Conservation (phyloP, 2,329 filamentous ascomycete genomes). For the Colletotrichum phormii region DNA sequence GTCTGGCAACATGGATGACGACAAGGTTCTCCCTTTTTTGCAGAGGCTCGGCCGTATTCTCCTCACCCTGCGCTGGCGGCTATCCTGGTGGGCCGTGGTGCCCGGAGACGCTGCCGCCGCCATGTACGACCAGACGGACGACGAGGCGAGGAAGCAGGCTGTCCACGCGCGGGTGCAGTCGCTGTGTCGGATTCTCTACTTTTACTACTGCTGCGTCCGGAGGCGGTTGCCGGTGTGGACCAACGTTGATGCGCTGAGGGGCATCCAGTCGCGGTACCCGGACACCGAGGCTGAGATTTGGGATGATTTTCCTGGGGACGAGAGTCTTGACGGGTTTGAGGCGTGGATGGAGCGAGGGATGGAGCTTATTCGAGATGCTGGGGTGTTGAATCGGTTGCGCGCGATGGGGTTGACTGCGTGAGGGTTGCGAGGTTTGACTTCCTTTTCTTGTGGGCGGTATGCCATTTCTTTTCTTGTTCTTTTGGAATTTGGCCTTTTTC, state of each 20-base stretch:
- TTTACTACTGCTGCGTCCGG: constrained; percentile 56
- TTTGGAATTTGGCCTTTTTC: background rate
- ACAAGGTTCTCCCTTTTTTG: constrained; percentile 44
- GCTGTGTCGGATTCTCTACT: constrained; percentile 56
- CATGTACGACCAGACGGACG: constrained; percentile 45
- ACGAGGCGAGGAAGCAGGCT: constrained; percentile 48
- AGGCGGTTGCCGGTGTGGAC: constrained; percentile 54
- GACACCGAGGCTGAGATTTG: constrained; percentile 52
- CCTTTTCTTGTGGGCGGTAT: background rate
- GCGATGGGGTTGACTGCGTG: constrained; percentile 8
- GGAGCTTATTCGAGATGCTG: constrained; percentile 52
- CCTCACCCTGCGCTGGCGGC: constrained; percentile 55
- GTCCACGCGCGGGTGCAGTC: constrained; percentile 52
- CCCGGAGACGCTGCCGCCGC: constrained; percentile 45
- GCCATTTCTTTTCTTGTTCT: background rate
- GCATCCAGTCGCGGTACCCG: constrained; percentile 53
- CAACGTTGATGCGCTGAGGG: constrained; percentile 46
- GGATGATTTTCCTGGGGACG: constrained; percentile 54
- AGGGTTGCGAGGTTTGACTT: background rate
- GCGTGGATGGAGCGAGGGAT: constrained; percentile 52
- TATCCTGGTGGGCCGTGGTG: constrained; percentile 54
- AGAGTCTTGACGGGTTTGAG: constrained; percentile 51
- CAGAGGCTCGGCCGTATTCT: constrained; percentile 39
- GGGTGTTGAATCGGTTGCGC: constrained; percentile 42
- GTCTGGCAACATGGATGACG: constrained; percentile 23